Base-by-base conservation (phyloP, 352 stramenopile species). In the Globisporangium takayamanum region DNA sequence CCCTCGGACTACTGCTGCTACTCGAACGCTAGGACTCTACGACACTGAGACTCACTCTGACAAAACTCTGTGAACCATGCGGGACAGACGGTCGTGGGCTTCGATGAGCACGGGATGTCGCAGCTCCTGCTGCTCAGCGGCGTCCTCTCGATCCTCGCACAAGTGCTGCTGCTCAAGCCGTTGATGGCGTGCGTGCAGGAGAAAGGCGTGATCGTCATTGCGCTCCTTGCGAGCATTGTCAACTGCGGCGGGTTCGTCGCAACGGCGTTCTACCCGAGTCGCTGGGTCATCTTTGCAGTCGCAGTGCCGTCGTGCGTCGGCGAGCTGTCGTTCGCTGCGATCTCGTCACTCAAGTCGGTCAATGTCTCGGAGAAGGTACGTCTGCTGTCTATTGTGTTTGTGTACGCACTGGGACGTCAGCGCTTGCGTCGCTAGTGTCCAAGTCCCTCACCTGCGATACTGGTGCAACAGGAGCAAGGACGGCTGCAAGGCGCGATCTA, bases 401-500 rank as follows among this genome's bases (percentile, higher is more conserved):
- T 14, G 8, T 12, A 7, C 7, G 33, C 3, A 12, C 33, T 36
- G 22, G 22, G 22, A 22, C 22, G 22, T 22, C 22, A 22, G 22
- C 22, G 0, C 59, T 56, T 26, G 42, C 45, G 11, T 3, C 18
- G 2, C 12, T 59, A 8, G 33, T 62, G 28, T 41, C 33, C 8
- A 18, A 28, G 42, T 47, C 42, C 15, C 11, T 47, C 42, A 7
- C 42, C 5, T 2, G 41, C 22, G 41, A 51, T n/a, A 11, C 12
- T 25, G 20, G 18, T 7, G 18, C 47, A 20, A 30, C 41, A 86
- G 66, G 80, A 92, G 44, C 82, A 92, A 82, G 82, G 82, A 10
- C 78, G 77, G 6, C 64, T 92, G 0, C 82, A 92, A 60, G 80
- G 82, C 3, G 78, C 78, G 26, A 86, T 92, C 55, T 89, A 89